Conservation (phyloP, 768 basidiomycete genomes). For the Sarcomyxa edulis region DNA sequence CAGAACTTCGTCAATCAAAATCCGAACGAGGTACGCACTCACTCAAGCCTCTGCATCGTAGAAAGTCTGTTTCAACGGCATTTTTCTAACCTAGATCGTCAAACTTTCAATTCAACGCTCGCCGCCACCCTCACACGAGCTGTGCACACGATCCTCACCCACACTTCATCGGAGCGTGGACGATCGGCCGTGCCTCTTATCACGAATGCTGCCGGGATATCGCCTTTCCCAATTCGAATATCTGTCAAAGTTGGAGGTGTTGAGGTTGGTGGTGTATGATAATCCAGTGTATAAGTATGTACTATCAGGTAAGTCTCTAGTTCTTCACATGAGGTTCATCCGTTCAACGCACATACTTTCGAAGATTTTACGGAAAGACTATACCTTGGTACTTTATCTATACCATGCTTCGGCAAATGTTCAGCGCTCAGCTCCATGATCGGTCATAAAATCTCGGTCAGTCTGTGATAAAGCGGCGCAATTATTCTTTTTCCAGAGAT, state of each 20-base stretch:
- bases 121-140: slow-evolving; percentile 59
- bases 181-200: slow-evolving; percentile 74
- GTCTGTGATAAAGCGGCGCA: no score
- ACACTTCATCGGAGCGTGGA: slow-evolving; percentile 77
- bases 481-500: no score
- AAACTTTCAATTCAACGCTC: slow-evolving; percentile 54
- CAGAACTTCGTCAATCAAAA: slow-evolving; percentile 70
- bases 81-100: slow-evolving; percentile 26
- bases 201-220: slow-evolving; percentile 69
- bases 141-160: slow-evolving; percentile 63
- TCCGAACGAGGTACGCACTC: slow-evolving; percentile 46
- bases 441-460: no score
- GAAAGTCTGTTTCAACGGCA: no score
- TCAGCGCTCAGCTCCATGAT: no score
- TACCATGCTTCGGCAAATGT: no score
- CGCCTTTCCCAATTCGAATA: slow-evolving; percentile 76
- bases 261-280: slow-evolving; percentile 36
- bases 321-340: no score
- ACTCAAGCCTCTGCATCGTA: neutral
- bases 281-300: no score
- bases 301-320: no score
- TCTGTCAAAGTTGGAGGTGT: slow-evolving; percentile 61
- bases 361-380: no score
- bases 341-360: no score
- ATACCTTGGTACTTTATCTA: no score